Evolutionary conservation across 2,329 filamentous ascomycete genomes (phyloP), one percentile per base, ranked within the genome.

Genomic region (Curvularia sp.): DNA sequence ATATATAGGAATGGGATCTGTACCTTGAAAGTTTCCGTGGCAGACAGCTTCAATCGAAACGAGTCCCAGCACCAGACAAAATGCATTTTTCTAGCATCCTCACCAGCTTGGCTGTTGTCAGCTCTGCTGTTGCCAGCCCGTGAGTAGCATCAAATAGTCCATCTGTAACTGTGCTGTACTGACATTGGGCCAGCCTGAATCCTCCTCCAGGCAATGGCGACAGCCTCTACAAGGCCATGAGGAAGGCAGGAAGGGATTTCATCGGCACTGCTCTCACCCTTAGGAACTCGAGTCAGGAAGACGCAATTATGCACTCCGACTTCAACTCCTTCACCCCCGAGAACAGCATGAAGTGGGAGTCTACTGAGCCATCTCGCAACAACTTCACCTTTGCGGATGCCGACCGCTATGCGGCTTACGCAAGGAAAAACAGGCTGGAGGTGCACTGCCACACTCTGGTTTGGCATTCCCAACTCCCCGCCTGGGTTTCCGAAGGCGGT

Each of bases 371-470:
- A 3, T 67, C 68, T 8, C 75, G 71, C 2, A 69, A 69, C 58
- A 73, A 73, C 53, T 80, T 79, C 64, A 76, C 73, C n/a, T 78
- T 75, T 46, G 64, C 63, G 3, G 73, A 73, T 30, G 75, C 72
- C 18, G 78, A 80, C 54, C 68, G 64, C 9, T 71, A 76, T 44
- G 69, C 70, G 22, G 65, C 73, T 10, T 75, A 75, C 33, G 77
- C 77, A 0, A 63, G 64, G 47, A 67, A 72, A 49, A 74, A 79
- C 62, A 68, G 73, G 28, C 70, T 76, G 47, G 58, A 70, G 12
- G 58, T 76, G 6, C 68, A 77, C 46, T 80, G 79, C 71, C 78
- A 80, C 60, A 79, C 65, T 8, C 66, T 79, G 5, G 76, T 80
- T 3, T 81, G 79, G 79, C 72, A 80, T 64, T 74, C 66, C 39